A percentile compares a stretch with the other conserved stretches of the same genome.
Conservation (phyloP, 345 rosid species). For the Mangifera indica region DNA sequence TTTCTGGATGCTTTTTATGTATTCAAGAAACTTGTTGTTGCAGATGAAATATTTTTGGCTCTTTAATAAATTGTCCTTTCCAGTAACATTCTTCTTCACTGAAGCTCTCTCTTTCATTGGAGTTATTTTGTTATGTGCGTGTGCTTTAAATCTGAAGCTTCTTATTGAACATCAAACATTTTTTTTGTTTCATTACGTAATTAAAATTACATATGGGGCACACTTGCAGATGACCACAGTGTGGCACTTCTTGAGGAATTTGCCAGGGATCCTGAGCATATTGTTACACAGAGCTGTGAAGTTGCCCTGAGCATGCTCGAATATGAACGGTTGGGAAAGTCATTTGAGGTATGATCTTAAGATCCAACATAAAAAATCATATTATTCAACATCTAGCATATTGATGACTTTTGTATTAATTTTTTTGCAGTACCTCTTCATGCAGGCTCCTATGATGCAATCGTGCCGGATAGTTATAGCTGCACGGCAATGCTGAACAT, state of each 20-base stretch:
- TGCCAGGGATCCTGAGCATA: constrained; percentile 74
- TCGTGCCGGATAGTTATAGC: constrained; percentile 73
- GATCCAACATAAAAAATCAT: not conserved
- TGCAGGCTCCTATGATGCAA: constrained; percentile 60
- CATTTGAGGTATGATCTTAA: constrained; percentile 67
- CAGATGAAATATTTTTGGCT: no score
- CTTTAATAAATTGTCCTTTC: not conserved
- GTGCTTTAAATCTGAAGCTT: not conserved
- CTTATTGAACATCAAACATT: not conserved
- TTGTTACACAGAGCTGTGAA: constrained; percentile 96
- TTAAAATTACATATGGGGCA: not conserved
- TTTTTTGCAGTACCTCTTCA: constrained; percentile 67
- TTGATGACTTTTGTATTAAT: no score
- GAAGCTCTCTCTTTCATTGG: not conserved
- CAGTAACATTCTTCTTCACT: no score
- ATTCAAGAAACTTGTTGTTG: not conserved
- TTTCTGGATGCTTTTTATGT: not conserved
- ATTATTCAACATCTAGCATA: not conserved
- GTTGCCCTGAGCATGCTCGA: no score
- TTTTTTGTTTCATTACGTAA: not conserved
- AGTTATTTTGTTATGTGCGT: not conserved
- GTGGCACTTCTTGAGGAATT: constrained; percentile 75
- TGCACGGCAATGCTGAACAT: constrained; percentile 85
- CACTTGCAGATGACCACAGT: constrained; percentile 64
- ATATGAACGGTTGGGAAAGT: constrained; percentile 79